phyloP scores from a whole-genome alignment of 2,329 filamentous ascomycete genomes.

The Apiospora phragmitis region DNA sequence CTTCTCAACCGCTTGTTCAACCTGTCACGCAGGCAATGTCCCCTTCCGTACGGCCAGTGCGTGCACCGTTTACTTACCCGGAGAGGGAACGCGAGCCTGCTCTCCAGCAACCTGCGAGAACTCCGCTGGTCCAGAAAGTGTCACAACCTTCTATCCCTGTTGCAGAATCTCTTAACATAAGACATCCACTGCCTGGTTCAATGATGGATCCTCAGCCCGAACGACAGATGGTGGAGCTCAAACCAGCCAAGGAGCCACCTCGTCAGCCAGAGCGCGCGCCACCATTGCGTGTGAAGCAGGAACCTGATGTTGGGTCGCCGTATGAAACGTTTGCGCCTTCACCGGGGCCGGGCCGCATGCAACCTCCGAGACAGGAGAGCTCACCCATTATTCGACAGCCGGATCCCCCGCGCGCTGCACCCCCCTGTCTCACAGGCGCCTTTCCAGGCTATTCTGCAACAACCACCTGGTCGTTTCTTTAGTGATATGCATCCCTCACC shows the following conservation, averaged over 20 bases:
- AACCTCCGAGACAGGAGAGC: conserved; percentile 41
- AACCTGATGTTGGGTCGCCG: conserved; percentile 47
- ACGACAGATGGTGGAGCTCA: conserved; percentile 32
- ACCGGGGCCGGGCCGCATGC: conserved; percentile 38
- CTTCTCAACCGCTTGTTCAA: conserved; percentile 38
- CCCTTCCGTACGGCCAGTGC: conserved; percentile 42
- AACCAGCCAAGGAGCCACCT: conserved; percentile 31
- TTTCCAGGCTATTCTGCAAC: conserved; percentile 39
- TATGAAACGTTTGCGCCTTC: conserved; percentile 46
- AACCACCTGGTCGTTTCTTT: conserved; percentile 43
- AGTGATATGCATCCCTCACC: conserved; percentile 42
- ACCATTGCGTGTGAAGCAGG: conserved; percentile 49
- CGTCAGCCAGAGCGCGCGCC: conserved; percentile 29
- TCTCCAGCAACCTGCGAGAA: conserved; percentile 31
- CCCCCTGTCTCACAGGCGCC: conserved; percentile 28
- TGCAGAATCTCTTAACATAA: conserved; percentile 26
- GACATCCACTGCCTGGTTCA: conserved; percentile 32
- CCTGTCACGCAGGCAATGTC: conserved; percentile 47
- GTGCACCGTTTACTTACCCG: conserved; percentile 48
- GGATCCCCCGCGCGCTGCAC: conserved; percentile 42
- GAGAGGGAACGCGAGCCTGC: conserved; percentile 42
- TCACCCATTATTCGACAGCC: conserved; percentile 40
- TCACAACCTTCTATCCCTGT: conserved; percentile 27
- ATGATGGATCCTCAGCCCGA: conserved; percentile 31
- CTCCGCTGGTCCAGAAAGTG: conserved; percentile 30